phyloP scores from a whole-genome alignment of 2,329 filamentous ascomycete species.

The Dryadomyces quercus-mongolicae region DNA sequence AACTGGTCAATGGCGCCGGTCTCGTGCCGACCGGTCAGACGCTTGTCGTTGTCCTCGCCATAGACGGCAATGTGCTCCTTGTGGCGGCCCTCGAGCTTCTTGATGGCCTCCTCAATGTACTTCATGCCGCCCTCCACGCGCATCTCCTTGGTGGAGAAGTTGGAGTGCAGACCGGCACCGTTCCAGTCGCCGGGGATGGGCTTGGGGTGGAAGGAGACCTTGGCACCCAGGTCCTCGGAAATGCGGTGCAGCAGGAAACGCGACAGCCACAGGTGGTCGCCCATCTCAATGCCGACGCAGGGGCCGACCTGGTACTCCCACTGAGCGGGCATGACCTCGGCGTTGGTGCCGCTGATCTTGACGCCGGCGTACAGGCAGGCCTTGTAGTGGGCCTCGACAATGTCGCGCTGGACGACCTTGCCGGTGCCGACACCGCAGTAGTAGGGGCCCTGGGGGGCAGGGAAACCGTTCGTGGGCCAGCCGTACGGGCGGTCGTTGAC shows the following conservation, averaged over 20 bases:
- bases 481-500: slow-evolving; percentile 80
- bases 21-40: slow-evolving; percentile 89
- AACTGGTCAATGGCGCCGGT: slow-evolving; percentile 90
- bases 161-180: slow-evolving; percentile 61
- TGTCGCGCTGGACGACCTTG: slow-evolving; percentile 96
- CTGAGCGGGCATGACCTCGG: slow-evolving; percentile 67
- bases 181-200: slow-evolving; percentile 93
- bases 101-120: slow-evolving; percentile 75
- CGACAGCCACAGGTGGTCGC: slow-evolving; percentile 92
- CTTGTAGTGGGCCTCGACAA: slow-evolving; percentile 75
- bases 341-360: slow-evolving; percentile 96
- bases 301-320: slow-evolving; percentile 16
- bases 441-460: slow-evolving; percentile 86
- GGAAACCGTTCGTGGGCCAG: slow-evolving; percentile 80
- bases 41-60: slow-evolving; percentile 88
- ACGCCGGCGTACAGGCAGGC: slow-evolving; percentile 74
- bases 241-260: slow-evolving; percentile 69
- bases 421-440: slow-evolving; percentile 97
- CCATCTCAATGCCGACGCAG: slow-evolving; percentile 36
- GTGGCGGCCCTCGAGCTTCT: slow-evolving; percentile 71
- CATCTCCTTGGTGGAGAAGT: slow-evolving; percentile 87
- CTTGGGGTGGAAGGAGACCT: slow-evolving; percentile 93
- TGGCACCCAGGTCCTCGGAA: slow-evolving; percentile 90
- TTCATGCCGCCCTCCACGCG: slow-evolving; percentile 90
- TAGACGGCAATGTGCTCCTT: slow-evolving; percentile 80